phyloP scores from a whole-genome alignment of 2,329 filamentous ascomycete genomes.

The Talaromyces atroroseus region DNA sequence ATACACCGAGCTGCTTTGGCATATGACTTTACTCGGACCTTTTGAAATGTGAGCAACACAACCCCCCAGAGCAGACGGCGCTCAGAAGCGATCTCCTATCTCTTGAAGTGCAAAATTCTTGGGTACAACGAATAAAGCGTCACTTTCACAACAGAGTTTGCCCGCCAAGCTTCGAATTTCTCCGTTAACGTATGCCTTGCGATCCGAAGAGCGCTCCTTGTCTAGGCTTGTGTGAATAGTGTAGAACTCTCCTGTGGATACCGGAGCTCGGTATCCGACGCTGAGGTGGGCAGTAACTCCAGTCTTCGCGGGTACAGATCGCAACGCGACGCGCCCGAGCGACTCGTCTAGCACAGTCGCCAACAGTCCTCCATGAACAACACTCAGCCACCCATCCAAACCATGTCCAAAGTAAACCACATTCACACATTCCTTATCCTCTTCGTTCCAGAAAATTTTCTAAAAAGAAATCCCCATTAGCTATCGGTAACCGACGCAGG shows the following conservation, averaged over 20 bases:
- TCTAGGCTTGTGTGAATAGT: slow-evolving; percentile 49
- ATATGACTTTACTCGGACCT: not conserved
- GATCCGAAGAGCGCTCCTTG: slow-evolving; percentile 31
- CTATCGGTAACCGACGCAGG: not conserved
- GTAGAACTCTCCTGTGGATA: slow-evolving; percentile 58
- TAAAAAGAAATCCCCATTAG: slow-evolving; percentile 35
- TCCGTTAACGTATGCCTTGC: slow-evolving; percentile 33
- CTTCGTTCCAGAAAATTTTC: slow-evolving; percentile 59
- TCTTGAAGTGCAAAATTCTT: slow-evolving; percentile 41
- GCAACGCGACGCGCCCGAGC: slow-evolving; percentile 58
- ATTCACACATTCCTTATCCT: slow-evolving; percentile 53
- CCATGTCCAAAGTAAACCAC: slow-evolving; percentile 65
- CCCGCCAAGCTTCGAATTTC: slow-evolving; percentile 43
- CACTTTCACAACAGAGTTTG: slow-evolving; percentile 53
- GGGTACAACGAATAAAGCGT: slow-evolving; percentile 55
- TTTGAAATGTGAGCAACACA: not conserved
- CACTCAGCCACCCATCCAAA: slow-evolving; percentile 63
- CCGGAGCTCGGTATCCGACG: slow-evolving; percentile 59
- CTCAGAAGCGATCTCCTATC: slow-evolving; percentile 37
- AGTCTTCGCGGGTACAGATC: slow-evolving; percentile 43
- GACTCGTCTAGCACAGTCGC: slow-evolving; percentile 66
- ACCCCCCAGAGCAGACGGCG: slow-evolving; percentile 8
- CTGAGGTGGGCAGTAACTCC: slow-evolving; percentile 55
- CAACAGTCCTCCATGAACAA: slow-evolving; percentile 66
- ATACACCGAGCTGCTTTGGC: not conserved